phyloP scores from a whole-genome alignment of 352 stramenopile species.

The Phytophthora niederhauseri region DNA sequence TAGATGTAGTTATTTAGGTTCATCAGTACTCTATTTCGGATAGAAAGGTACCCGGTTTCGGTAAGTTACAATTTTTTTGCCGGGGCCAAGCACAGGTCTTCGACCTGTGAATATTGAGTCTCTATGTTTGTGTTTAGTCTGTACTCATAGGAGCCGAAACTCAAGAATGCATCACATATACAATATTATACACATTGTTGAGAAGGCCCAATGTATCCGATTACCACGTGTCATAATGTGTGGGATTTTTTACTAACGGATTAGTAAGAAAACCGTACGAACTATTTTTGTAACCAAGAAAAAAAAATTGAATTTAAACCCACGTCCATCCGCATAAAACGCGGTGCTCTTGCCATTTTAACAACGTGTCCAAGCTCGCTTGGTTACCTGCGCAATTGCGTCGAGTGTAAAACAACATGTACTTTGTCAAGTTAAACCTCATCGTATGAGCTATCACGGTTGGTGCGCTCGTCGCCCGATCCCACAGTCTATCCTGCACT shows the following conservation, averaged over 20 bases:
- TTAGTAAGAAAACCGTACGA: background rate
- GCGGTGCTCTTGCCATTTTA: slow-evolving; percentile 8
- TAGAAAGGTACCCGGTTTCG: no score
- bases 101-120: no score
- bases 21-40: no score
- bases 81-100: no score
- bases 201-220: no score
- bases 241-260: background rate
- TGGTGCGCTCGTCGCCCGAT: background rate
- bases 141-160: no score
- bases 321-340: slow-evolving; percentile 5
- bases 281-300: background rate
- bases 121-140: no score
- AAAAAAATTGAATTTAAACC: slow-evolving; percentile 4
- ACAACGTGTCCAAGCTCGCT: slow-evolving; percentile 8
- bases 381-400: slow-evolving; percentile 1
- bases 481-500: background rate
- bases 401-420: background rate
- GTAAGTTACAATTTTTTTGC: no score
- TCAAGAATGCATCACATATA: no score
- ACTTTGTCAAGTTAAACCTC: background rate
- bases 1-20: no score
- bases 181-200: no score
- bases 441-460: background rate
- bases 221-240: no score